Evolutionary conservation across 2,329 filamentous ascomycete species (phyloP), one percentile per base, ranked within the genome.

Genomic region (Fusarium nematophilum): DNA sequence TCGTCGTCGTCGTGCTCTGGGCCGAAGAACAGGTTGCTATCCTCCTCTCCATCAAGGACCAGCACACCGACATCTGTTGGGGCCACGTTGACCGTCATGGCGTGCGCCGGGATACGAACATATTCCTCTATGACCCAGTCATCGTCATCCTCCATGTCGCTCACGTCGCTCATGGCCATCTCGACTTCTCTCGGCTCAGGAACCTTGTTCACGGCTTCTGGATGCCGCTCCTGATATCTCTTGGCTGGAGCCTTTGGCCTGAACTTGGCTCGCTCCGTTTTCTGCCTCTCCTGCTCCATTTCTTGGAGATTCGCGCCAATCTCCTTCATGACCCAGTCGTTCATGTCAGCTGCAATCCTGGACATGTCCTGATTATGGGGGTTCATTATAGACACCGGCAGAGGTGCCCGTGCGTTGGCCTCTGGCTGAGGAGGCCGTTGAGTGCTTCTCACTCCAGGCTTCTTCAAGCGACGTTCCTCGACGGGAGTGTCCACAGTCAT

Each of bases 81-180:
- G 7, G 75, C 73, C 4, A 84, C 77, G 11, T 80, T 74, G 9
- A 78, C 70, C 13, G 77, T 76, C 53, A 87, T 75, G 21, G 76
- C 77, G 53, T 80, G 79, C 3, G 79, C 82, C 2, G 86, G 83
- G 14, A 89, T 79, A 29, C 86, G 85, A 46, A 88, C 78, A 65
- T 89, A 89, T 33, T 86, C 87, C 56, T 89, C 86, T 36, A 87
- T 82, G 23, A 89, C 78, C 75, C 87, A 89, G 46, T 88, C 85
- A 4, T 80, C 79, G 53, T 82, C 74, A 15, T 75, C 74, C 11
- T 83, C 81, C 14, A 76, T 78, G 21, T 77, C 76, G 50, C 73
- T 79, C 13, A 70, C 70, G n/a, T 80, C 75, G 17, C 73, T 76
- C 66, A 76, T 74, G 23, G 70, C 70, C 43, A 72, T 70, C 29